Base-by-base conservation (phyloP, 1,284 basidiomycete species). In the Sanghuangporus baumii region DNA sequence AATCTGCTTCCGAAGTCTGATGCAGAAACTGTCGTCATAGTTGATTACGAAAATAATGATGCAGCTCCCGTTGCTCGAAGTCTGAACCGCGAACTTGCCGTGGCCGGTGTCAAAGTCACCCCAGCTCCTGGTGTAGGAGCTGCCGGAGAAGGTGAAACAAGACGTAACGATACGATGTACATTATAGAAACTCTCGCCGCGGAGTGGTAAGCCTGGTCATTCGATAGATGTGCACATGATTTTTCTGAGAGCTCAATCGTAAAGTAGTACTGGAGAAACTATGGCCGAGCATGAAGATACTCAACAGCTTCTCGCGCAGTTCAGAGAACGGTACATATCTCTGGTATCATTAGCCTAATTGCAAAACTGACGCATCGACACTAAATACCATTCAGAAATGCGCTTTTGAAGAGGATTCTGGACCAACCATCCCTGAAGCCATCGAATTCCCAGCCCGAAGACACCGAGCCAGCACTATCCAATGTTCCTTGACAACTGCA, bases 41-140 rank as follows among this genome's bases (percentile, higher is more conserved):
- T 93, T 52, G 82, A 91, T 71, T 85, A 84, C 67, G 81, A 86
- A 66, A 65, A 74, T 18, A n/a, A n/a, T 4, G 38, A 59, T 31
- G 34, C 36, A 2, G 64, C 71, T 12, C 76, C 82, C 8, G 77
- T 76, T 36, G 79, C 83, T 20, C 81, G 81, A 69, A 90, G 87
- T 72, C 79, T 89, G 9, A 89, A 88, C 1, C 74, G 78, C 46
- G 77, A 78, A 55, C 70, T 90, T 37, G 81, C 83, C 6, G 80
- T 88, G 2, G 81, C 82, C 38, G 82, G 81, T 23, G 71, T 90
- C 61, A 86, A 81, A 63, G 76, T 88, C 1, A 78, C 84, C 60
- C 86, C 88, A 48, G 89, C 89, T n/a, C 88, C 88, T 47, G 89
- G 87, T 7, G 86, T 83, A 2, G 79, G 79, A 31, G 76, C 76